Conservation (phyloP, 371 early-diverging fungal species). For the Mucor piriformis region DNA sequence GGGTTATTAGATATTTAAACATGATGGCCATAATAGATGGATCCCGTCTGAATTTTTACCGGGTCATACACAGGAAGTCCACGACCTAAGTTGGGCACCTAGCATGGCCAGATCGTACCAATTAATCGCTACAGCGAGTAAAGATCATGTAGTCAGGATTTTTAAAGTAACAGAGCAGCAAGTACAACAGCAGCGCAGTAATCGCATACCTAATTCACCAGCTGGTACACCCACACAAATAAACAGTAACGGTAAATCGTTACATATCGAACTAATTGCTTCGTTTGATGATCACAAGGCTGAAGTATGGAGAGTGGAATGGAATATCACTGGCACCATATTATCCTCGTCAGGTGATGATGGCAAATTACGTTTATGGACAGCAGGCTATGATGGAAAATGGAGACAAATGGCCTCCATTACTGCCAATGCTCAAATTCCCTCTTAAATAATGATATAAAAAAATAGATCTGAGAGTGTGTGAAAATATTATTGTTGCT, state of each 20-base stretch:
- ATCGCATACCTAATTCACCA: slow-evolving; percentile 8
- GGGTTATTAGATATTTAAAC: slow-evolving; percentile 69
- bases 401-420: slow-evolving; percentile 74
- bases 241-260: slow-evolving; percentile 11
- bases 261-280: slow-evolving; percentile 64
- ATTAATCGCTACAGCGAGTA: slow-evolving; percentile 90
- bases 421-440: slow-evolving; percentile 46
- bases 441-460: background rate
- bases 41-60: slow-evolving; percentile 61
- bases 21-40: slow-evolving; percentile 71
- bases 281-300: slow-evolving; percentile 72
- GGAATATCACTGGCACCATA: slow-evolving; percentile 94
- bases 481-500: background rate
- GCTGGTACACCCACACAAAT: slow-evolving; percentile 20
- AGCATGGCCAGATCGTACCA: slow-evolving; percentile 86
- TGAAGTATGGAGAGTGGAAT: slow-evolving; percentile 89
- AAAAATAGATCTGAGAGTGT: background rate
- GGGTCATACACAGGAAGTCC: slow-evolving; percentile 74
- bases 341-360: slow-evolving; percentile 91
- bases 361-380: slow-evolving; percentile 90
- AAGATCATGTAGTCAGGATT: slow-evolving; percentile 86
- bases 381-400: slow-evolving; percentile 64
- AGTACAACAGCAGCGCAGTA: slow-evolving; percentile 20
- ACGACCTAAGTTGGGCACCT: slow-evolving; percentile 89
- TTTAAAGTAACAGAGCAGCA: slow-evolving; percentile 71